Evolutionary conservation across 2,329 filamentous ascomycete species (phyloP), one percentile per base, ranked within the genome.

Genomic region (Diplodia scrobiculata): DNA sequence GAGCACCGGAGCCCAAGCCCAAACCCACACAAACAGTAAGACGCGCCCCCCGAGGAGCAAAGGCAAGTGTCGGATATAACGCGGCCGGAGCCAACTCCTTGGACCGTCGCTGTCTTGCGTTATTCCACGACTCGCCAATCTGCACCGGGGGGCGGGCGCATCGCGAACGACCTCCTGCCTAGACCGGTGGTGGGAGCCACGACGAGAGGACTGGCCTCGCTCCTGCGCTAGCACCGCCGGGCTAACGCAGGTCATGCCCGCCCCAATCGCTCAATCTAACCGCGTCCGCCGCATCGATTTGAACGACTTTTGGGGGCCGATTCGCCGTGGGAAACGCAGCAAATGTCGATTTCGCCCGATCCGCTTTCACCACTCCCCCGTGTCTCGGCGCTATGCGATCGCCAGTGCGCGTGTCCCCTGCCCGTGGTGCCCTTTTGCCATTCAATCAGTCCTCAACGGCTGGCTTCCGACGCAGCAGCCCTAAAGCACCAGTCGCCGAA

Each of bases 1-100:
- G 9, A 32, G 50, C 25, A 17, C 14, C 21, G 25, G 32, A 29
- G 21, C 21, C 25, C 6, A 11, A 50, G 47, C 47, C 47, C n/a
- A n/a, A 52, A 32, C 50, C 25, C 25, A 27, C 50, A 27, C 50
- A 52, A 45, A n/a, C 38, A n/a, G n/a, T n/a, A 19, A 10, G 3
- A n/a, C 25, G 5, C 47, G 25, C 47, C 13, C 19, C 47, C 47
- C 50, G 19, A 36, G n/a, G n/a, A n/a, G 2, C 11, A 27, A 5
- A 32, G 2, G 1, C 36, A 36, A 21, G 34, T 25, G 32, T 36
- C 53, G 53, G 54, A 59, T 13, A 59, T 47, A 59, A 47, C 54
- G 38, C 54, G 54, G 54, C 5, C 54, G 54, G 54, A 59, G 54
- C 54, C 54, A 59, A 47, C 54, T 59, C 54, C 54, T 59, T 36